phyloP scores from a whole-genome alignment of 129 eudicot genomes.

The Ambrosia trifida region DNA sequence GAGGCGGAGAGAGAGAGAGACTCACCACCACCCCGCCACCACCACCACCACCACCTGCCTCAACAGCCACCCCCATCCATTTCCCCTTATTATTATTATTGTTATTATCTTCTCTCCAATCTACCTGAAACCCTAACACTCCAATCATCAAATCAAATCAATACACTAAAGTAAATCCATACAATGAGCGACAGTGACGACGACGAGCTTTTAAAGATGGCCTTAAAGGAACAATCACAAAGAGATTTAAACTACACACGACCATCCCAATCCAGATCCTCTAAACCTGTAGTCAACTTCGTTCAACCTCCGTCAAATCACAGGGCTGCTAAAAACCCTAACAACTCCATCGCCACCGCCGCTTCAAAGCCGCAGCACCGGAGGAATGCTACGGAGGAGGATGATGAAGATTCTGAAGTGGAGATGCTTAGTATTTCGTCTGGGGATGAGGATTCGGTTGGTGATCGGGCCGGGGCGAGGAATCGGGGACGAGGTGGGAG shows the following conservation, averaged over 20 bases:
- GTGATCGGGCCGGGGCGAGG: conserved; percentile 47
- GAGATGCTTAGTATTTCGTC: conserved; percentile 97
- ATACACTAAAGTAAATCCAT: neutral
- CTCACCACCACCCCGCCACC: too few species aligned
- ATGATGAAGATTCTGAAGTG: conserved; percentile 88
- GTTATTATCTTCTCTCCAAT: conserved; percentile 1
- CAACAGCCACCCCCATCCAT: too few species aligned
- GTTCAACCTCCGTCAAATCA: conserved; percentile 80
- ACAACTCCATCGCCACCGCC: conserved; percentile 27
- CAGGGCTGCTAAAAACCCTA: conserved; percentile 37
- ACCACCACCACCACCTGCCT: too few species aligned
- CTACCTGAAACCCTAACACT: conserved; percentile 9
- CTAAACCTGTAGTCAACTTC: conserved; percentile 70
- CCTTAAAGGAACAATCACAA: conserved; percentile 77
- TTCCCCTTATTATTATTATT: too few species aligned
- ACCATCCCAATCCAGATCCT: conserved; percentile 48
- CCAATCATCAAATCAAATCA: conserved; percentile 11
- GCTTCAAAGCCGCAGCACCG: conserved; percentile 37
- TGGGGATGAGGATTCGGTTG: conserved; percentile 76
- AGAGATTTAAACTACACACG: conserved; percentile 65
- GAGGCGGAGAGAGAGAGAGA: too few species aligned
- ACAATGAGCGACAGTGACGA: conserved; percentile 77
- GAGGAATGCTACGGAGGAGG: conserved; percentile 60
- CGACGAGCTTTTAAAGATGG: conserved; percentile 93
- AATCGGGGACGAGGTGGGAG: conserved; percentile 38